These are phyloP conservation scores for Raddia guianensis DNA, from an alignment of 176 grass and related monocot species.

Conservation along the genomic window DNA sequence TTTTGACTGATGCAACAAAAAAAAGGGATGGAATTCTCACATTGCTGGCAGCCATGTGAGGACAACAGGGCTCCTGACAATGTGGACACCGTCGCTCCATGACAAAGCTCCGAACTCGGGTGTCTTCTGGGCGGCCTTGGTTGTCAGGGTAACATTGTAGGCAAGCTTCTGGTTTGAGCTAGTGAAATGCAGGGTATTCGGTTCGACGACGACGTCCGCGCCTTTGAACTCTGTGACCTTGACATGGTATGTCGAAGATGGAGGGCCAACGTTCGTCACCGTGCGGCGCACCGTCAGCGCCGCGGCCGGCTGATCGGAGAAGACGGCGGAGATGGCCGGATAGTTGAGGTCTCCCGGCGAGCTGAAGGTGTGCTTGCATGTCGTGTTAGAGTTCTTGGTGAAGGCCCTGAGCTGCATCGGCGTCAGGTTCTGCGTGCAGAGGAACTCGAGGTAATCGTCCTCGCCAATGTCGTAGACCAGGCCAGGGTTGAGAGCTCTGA, in stretches of 20 bases:
- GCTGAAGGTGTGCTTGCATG: constrained; percentile 66
- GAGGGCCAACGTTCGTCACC: constrained; percentile 82
- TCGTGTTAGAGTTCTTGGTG: constrained; percentile 74
- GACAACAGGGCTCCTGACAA: constrained; percentile 61
- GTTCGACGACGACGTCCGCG: constrained; percentile 64
- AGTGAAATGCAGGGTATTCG: constrained; percentile 64
- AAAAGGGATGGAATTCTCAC: constrained; percentile 35
- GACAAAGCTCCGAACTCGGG: constrained; percentile 84
- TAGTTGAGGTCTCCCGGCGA: constrained; percentile 87
- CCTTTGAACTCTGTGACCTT: constrained; percentile 71
- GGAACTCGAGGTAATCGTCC: constrained; percentile 82
- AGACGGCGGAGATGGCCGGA: constrained; percentile 84
- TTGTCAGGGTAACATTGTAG: constrained; percentile 73
- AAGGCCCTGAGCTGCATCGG: constrained; percentile 75
- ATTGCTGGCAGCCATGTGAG: constrained; percentile 73
- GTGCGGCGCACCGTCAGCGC: constrained; percentile 63
- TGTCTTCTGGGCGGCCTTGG: constrained; percentile 56
- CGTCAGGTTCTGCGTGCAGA: constrained; percentile 85
- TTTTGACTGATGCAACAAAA: constrained; percentile 16
- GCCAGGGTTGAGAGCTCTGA: constrained; percentile 74
- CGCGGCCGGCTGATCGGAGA: constrained; percentile 45
- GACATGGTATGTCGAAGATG: constrained; percentile 64
- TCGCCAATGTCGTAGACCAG: constrained; percentile 78
- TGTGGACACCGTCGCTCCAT: constrained; percentile 77
- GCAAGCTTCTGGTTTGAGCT: constrained; percentile 72